Evolutionary conservation across 2,329 filamentous ascomycete genomes (phyloP).

Genomic region (Emergomyces pasteurianus): DNA sequence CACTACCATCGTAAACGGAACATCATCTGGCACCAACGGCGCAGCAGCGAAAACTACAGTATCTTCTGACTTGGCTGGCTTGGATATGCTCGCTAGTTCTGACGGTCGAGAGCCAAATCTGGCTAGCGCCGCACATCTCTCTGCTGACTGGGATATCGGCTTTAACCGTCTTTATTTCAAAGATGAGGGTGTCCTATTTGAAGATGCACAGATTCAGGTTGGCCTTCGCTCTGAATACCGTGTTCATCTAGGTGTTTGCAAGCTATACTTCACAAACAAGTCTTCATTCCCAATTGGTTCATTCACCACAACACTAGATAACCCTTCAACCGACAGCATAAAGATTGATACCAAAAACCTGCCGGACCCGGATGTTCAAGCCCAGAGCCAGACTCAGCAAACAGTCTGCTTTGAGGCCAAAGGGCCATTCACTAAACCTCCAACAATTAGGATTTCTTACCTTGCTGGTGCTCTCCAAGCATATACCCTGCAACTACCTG

Average conservation of each 20-base stretch:
- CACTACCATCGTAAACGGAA: constrained; percentile 42
- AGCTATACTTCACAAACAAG: constrained; percentile 94
- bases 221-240: constrained; percentile 89
- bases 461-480: constrained; percentile 87
- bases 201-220: constrained; percentile 87
- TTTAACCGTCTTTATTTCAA: constrained; percentile 71
- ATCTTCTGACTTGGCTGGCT: constrained; percentile 61
- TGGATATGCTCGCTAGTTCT: constrained; percentile 53
- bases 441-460: constrained; percentile 89
- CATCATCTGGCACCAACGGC: constrained; percentile 20
- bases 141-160: constrained; percentile 86
- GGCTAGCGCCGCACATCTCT: constrained; percentile 82
- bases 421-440: constrained; percentile 66
- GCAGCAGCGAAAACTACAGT: constrained; percentile 24
- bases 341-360: constrained; percentile 81
- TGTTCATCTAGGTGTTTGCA: constrained; percentile 87
- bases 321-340: constrained; percentile 51
- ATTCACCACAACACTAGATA: constrained; percentile 87
- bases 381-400: constrained; percentile 73
- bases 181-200: constrained; percentile 80
- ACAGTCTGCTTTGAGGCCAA: constrained; percentile 90
- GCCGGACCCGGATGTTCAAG: constrained; percentile 66
- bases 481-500: constrained; percentile 77
- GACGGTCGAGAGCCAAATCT: constrained; percentile 62
- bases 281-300: constrained; percentile 72